Evolutionary conservation across 768 basidiomycete species (phyloP).

Genomic region (Xerocomus spinulosus): DNA sequence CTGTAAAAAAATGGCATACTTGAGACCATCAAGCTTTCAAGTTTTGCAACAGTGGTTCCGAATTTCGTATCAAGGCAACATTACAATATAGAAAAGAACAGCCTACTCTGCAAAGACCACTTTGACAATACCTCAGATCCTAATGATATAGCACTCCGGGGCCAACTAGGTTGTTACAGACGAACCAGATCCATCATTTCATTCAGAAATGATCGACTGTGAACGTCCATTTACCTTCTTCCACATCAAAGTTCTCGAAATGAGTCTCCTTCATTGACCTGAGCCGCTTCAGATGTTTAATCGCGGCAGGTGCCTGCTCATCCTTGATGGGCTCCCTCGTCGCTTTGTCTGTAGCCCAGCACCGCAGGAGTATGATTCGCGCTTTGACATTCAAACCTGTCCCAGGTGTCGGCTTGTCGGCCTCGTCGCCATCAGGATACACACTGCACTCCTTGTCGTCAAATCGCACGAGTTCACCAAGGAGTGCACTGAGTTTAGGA

Average conservation of each 20-base stretch:
- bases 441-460: slow-evolving; percentile 90
- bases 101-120: neutral
- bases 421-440: slow-evolving; percentile 86
- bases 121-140: neutral
- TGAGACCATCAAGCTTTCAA: too few species aligned
- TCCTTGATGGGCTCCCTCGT: slow-evolving; percentile 89
- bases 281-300: slow-evolving; percentile 75
- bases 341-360: slow-evolving; percentile 90
- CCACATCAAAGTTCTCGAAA: slow-evolving; percentile 76
- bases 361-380: slow-evolving; percentile 66
- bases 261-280: slow-evolving; percentile 81
- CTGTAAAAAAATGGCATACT: too few species aligned
- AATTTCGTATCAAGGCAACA: neutral
- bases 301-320: slow-evolving; percentile 57
- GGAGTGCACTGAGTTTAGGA: slow-evolving; percentile 69
- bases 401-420: slow-evolving; percentile 78
- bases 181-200: neutral
- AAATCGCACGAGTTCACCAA: slow-evolving; percentile 85
- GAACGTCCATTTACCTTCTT: slow-evolving; percentile 89
- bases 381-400: slow-evolving; percentile 88
- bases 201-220: slow-evolving; percentile 86
- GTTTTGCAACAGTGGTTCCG: too few species aligned
- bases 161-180: neutral
- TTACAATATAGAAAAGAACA: neutral
- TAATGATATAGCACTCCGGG: slow-evolving; percentile 7